These are phyloP conservation scores for Phytopythium sindhum DNA, from an alignment of 352 stramenopile genomes.

Conservation along the genomic window DNA sequence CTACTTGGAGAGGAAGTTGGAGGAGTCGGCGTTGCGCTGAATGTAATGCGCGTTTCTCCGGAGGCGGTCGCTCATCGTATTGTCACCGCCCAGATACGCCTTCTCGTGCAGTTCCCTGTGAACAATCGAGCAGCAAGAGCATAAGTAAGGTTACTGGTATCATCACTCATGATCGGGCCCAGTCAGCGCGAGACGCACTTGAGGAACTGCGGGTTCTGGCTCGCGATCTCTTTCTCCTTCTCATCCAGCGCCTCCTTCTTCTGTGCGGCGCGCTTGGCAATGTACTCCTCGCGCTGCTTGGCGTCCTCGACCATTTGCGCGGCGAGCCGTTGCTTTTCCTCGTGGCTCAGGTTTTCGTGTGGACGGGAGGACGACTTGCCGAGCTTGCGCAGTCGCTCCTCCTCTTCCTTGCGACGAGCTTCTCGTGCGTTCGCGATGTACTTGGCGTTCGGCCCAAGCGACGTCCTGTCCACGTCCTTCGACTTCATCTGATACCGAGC, in stretches of 20 bases:
- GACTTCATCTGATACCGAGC: slow-evolving; percentile 35
- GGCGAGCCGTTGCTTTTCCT: slow-evolving; percentile 61
- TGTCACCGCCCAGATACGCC: slow-evolving; percentile 62
- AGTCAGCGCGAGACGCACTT: slow-evolving; percentile 31
- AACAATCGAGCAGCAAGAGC: background rate
- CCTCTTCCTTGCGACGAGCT: slow-evolving; percentile 60
- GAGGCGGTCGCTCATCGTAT: slow-evolving; percentile 71
- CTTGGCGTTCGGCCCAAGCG: slow-evolving; percentile 75
- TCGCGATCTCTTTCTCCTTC: slow-evolving; percentile 38
- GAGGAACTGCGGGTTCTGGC: slow-evolving; percentile 70
- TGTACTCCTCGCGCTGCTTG: slow-evolving; percentile 58
- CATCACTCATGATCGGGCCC: background rate
- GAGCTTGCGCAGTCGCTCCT: slow-evolving; percentile 63
- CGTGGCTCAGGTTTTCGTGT: slow-evolving; percentile 23
- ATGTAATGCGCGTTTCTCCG: slow-evolving; percentile 85
- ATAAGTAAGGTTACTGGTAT: background rate
- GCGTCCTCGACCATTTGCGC: slow-evolving; percentile 77
- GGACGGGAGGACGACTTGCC: slow-evolving; percentile 31
- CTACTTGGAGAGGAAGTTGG: slow-evolving; percentile 81
- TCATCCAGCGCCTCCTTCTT: slow-evolving; percentile 61
- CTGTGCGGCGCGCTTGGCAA: slow-evolving; percentile 40
- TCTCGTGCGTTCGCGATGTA: slow-evolving; percentile 71
- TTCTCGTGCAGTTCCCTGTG: slow-evolving; percentile 62
- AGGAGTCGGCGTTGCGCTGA: slow-evolving; percentile 67
- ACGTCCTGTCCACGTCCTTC: slow-evolving; percentile 72